Conservation (phyloP, 2,329 filamentous ascomycete genomes). For the Neonectria neomacrospora region DNA sequence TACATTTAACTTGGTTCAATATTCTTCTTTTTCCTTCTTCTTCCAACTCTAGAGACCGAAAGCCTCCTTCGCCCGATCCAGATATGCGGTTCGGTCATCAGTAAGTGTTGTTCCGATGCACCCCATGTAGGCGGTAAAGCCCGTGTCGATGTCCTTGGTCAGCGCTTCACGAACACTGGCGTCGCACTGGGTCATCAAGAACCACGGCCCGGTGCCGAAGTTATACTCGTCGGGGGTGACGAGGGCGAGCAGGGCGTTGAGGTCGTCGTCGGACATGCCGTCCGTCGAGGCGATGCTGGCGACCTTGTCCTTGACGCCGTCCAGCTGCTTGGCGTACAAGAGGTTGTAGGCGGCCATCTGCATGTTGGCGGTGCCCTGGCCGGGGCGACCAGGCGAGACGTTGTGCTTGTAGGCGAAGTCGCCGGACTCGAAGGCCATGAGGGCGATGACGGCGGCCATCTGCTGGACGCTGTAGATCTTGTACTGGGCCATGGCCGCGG, state of each 20-base stretch:
- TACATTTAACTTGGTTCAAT: neutral
- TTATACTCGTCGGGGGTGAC: constrained; percentile 62
- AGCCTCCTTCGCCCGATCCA: constrained; percentile 58
- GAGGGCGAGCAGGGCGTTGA: constrained; percentile 56
- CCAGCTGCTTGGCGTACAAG: constrained; percentile 58
- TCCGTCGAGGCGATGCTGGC: constrained; percentile 44
- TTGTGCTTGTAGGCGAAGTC: constrained; percentile 80
- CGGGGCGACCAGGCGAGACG: constrained; percentile 64
- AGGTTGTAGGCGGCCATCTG: constrained; percentile 59
- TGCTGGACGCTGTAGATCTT: constrained; percentile 63
- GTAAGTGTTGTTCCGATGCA: constrained; percentile 56
- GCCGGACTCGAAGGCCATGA: constrained; percentile 77
- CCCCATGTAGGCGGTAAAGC: constrained; percentile 58
- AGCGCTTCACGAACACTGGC: constrained; percentile 49
- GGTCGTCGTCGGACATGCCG: constrained; percentile 45
- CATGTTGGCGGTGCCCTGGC: constrained; percentile 76
- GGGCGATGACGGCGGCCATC: constrained; percentile 75
- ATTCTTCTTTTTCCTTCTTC: neutral
- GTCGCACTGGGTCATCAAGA: constrained; percentile 57
- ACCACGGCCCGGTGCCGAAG: constrained; percentile 66
- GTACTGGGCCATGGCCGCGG: constrained; percentile 67
- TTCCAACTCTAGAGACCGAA: constrained; percentile 53
- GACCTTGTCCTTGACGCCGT: constrained; percentile 50
- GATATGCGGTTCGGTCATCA: constrained; percentile 53
- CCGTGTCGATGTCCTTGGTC: constrained; percentile 51